Base-by-base conservation (phyloP, 208 protist genomes). In the Vickermania ingenoplastis region DNA sequence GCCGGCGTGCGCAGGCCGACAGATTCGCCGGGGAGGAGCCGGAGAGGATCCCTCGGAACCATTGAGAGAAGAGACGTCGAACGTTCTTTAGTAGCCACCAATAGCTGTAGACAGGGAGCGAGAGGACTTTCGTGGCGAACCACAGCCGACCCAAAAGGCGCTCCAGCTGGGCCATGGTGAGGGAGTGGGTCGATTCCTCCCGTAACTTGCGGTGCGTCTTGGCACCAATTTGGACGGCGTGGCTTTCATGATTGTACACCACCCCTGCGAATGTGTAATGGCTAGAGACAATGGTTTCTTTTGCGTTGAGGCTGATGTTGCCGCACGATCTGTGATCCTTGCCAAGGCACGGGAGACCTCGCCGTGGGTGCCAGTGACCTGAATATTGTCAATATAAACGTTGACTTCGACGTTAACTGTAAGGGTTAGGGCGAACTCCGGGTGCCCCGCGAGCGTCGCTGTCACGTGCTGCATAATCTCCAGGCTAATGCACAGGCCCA, bases 351-450 rank as follows among this genome's bases (percentile, higher is more conserved):
- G 17, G 23, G 58, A 21, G 31, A 73, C 62, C 25, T 25, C 41
- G 3, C 26, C 1, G 17, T 26, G 30, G 17, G 53, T 3, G 26
- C 69, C 63, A 14, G 63, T 54, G 63, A 69, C 59, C 25, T 68
- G 56, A 0, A 74, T 74, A 41, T 69, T 69, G 29, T 74, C 69
- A 14, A 74, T 59, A 55, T 58, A 74, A 1, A 69, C 58, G 30
- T 74, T 68, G 11, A 69, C 36, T 4, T 27, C 29, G 1, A 74
- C 56, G 24, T 1, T 23, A 11, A 14, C 25, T 26, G 23, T 17
- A 0, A 62, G 69, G 1, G 27, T 45, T 7, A 48, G 23, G 1
- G 65, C 55, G 24, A 67, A 62, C 7, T 23, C 23, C 14, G 41
- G 57, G 36, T 55, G 58, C n/a, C 69, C 69, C 0, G 63, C 62